phyloP scores from a whole-genome alignment of 2,329 filamentous ascomycete genomes.

The Sphaerulina musiva region DNA sequence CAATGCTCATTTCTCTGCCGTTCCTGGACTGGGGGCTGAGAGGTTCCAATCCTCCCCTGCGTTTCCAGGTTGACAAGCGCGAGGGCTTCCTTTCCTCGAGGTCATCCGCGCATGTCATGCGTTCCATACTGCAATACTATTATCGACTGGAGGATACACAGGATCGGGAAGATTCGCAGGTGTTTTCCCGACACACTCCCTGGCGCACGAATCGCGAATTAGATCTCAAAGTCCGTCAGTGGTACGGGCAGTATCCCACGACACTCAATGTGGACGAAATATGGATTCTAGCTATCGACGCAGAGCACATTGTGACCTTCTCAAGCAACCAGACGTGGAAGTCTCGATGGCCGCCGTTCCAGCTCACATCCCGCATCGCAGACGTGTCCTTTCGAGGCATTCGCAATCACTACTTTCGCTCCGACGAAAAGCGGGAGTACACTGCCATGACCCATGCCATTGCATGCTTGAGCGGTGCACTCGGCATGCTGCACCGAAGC shows the following conservation, averaged over 20 bases:
- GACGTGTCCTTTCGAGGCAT: slow-evolving; percentile 40
- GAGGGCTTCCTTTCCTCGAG: slow-evolving; percentile 38
- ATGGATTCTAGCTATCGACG: slow-evolving; percentile 39
- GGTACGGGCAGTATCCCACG: slow-evolving; percentile 40
- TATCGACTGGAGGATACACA: slow-evolving; percentile 40
- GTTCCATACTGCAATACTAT: slow-evolving; percentile 40
- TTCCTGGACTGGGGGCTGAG: slow-evolving; percentile 41
- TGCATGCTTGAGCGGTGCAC: slow-evolving; percentile 36
- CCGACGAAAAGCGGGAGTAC: slow-evolving; percentile 33
- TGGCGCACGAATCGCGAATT: slow-evolving; percentile 39
- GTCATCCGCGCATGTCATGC: slow-evolving; percentile 36
- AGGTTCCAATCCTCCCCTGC: slow-evolving; percentile 34
- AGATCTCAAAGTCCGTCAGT: slow-evolving; percentile 39
- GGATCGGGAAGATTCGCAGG: slow-evolving; percentile 38
- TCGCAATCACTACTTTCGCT: slow-evolving; percentile 35
- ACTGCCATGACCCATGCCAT: slow-evolving; percentile 36
- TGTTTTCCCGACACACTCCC: slow-evolving; percentile 40
- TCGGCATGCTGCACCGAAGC: slow-evolving; percentile 40
- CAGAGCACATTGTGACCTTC: slow-evolving; percentile 39
- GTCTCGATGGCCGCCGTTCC: slow-evolving; percentile 38
- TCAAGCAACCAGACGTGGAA: slow-evolving; percentile 43
- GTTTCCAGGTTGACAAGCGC: slow-evolving; percentile 39
- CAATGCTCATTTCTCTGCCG: slow-evolving; percentile 38
- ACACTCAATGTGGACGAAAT: slow-evolving; percentile 40
- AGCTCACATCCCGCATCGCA: slow-evolving; percentile 36